Percentiles rank a stretch among this genome's conserved stretches.
phyloP scores from a whole-genome alignment of 208 protist genomes.

The Crithidia fasciculata region DNA sequence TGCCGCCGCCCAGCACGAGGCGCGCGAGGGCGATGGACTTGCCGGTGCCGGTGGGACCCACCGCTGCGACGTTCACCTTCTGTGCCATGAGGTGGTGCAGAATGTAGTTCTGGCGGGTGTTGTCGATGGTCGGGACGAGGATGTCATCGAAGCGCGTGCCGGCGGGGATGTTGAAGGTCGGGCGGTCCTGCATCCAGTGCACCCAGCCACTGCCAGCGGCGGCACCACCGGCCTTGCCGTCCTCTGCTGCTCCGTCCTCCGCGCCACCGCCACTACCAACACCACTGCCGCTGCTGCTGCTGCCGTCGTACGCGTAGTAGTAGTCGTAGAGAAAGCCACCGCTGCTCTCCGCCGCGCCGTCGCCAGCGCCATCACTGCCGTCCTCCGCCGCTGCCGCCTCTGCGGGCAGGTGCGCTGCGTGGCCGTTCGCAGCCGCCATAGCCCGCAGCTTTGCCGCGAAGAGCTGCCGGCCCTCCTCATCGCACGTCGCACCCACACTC shows the following conservation, averaged over 20 bases:
- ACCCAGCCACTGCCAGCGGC: slow-evolving; percentile 56
- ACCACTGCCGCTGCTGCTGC: neutral
- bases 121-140: slow-evolving; percentile 94
- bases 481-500: slow-evolving; percentile 95
- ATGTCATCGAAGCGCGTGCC: slow-evolving; percentile 90
- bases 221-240: slow-evolving; percentile 36
- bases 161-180: slow-evolving; percentile 50
- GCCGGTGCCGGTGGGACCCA: slow-evolving; percentile 94
- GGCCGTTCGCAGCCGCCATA: slow-evolving; percentile 51
- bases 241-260: slow-evolving; percentile 37
- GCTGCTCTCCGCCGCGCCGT: neutral
- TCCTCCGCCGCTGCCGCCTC: neutral
- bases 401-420: slow-evolving; percentile 47
- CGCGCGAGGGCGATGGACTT: slow-evolving; percentile 92
- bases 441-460: slow-evolving; percentile 91
- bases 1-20: slow-evolving; percentile 77
- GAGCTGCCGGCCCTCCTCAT: slow-evolving; percentile 82
- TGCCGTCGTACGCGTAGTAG: slow-evolving; percentile 68
- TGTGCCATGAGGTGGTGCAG: slow-evolving; percentile 77
- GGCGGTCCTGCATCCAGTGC: slow-evolving; percentile 52
- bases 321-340: slow-evolving; percentile 95
- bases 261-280: slow-evolving; percentile 1
- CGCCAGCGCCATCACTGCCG: neutral
- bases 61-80: slow-evolving; percentile 85
- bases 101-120: slow-evolving; percentile 91